A percentile compares a stretch with the other conserved stretches of the same genome.
phyloP scores from a whole-genome alignment of 2,329 filamentous ascomycete genomes.

The Sporothrix schenckii region DNA sequence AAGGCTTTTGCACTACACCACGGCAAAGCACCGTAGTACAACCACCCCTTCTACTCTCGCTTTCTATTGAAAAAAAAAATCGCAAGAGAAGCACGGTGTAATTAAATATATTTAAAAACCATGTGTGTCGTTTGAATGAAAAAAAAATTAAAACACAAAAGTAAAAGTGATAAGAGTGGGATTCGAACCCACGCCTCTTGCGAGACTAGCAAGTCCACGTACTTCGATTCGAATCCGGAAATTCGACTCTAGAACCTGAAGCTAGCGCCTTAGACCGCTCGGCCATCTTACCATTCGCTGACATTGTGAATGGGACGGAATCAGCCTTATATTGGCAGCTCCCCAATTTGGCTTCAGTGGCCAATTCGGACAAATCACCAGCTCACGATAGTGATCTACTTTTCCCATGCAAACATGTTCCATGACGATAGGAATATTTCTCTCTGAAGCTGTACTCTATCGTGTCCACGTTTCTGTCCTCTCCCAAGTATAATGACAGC shows the following conservation, averaged over 20 bases:
- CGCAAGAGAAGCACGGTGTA: background rate
- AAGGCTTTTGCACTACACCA: background rate
- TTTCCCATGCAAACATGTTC: too few relatives aligned
- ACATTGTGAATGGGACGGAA: too few relatives aligned
- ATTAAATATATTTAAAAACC: background rate
- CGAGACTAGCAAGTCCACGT: constrained; percentile 28
- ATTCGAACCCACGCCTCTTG: constrained; percentile 31
- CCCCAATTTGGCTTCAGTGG: too few relatives aligned
- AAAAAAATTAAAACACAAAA: background rate
- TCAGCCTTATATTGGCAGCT: background rate
- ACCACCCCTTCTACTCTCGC: background rate
- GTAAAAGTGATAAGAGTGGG: constrained; percentile 17
- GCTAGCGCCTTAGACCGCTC: constrained; percentile 31
- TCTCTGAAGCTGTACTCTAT: too few relatives aligned
- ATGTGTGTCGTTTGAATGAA: background rate
- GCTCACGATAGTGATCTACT: too few relatives aligned
- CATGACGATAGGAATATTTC: too few relatives aligned
- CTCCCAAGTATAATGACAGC: too few relatives aligned
- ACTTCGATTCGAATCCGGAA: background rate
- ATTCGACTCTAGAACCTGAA: constrained; percentile 7
- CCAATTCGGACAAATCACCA: too few relatives aligned
- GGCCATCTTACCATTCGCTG: constrained; percentile 26
- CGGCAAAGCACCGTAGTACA: too few relatives aligned
- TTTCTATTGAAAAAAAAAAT: background rate
- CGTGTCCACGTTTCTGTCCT: too few relatives aligned